A percentile compares a stretch with the other conserved stretches of the same genome.
Evolutionary conservation across 148 eudicot genomes (phyloP).

Genomic region (Gaultheria prostrata): DNA sequence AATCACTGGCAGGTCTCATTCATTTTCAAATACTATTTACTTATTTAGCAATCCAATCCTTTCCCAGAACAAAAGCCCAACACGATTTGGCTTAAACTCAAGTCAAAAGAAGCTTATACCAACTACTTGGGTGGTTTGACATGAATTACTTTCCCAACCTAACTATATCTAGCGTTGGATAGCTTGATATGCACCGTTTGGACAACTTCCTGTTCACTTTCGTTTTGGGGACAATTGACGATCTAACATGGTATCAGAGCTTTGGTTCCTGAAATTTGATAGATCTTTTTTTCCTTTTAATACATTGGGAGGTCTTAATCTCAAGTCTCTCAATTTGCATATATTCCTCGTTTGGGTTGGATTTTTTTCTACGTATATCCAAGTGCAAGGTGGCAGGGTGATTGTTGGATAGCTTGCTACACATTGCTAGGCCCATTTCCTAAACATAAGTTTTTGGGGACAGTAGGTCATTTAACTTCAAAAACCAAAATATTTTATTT

Average conservation of each 20-base stretch:
- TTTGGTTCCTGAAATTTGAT: background rate
- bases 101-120: background rate
- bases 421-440: background rate
- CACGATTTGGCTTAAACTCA: background rate
- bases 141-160: background rate
- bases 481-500: background rate
- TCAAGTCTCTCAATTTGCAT: background rate
- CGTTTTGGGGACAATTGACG: background rate
- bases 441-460: background rate
- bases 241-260: background rate
- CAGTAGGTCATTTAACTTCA: background rate
- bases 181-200: background rate
- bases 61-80: background rate
- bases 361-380: background rate
- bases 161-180: background rate
- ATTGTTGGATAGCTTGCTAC: background rate
- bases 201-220: background rate
- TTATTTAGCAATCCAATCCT: background rate
- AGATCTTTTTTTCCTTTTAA: background rate
- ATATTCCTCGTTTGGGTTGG: background rate
- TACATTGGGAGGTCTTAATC: background rate
- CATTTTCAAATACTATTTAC: background rate
- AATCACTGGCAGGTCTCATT: background rate
- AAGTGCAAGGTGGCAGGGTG: background rate
- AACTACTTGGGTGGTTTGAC: background rate